Base-by-base conservation (phyloP, 2,329 filamentous ascomycete species). In the Fusarium pseudoanthophilum region DNA sequence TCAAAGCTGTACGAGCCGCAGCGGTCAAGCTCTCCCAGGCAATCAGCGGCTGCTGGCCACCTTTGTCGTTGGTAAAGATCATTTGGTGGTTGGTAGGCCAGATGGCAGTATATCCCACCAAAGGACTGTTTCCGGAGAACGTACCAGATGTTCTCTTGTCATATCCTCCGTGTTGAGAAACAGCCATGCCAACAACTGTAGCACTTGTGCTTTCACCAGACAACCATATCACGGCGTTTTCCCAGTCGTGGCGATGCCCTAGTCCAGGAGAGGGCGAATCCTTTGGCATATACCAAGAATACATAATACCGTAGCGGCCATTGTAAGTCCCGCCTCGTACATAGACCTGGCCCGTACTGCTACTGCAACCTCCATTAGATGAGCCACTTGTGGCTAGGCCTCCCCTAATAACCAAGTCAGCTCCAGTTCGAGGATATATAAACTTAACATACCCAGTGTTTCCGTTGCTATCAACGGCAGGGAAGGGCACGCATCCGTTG, bases 401-500 rank as follows among this genome's bases (percentile, higher is more conserved):
- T 43, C 79, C 82, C 43, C 83, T 78, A 30, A 21, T 11, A 37
- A 40, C 14, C 18, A 34, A 14, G n/a, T 74, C 40, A 74, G 57
- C 37, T 13, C 46, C 18, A 13, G 18, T 43, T 30, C 58, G 9
- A 20, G 18, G 11, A 39, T 11, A 5, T n/a, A 24, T n/a, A 21
- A 15, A 45, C 14, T 32, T 16, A 7, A 58, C 55, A 51, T 68
- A 78, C 76, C 73, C 81, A 21, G 87, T 90, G 73, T 91, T 84
- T 5, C 90, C 90, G 1, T 81, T 79, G 1, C 84, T 84, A 69
- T 92, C 87, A 3, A 92, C 89, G 3, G 87, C 89, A 1, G 90
- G 89, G 76, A 90, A 92, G 0, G 89, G 88, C 14, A 91, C 90
- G 64, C 90, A 92, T 65, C 90, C 90, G 72, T 88, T 88, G 36